phyloP scores from a whole-genome alignment of 2,329 filamentous ascomycete species.

The Apiospora kogelbergensis region DNA sequence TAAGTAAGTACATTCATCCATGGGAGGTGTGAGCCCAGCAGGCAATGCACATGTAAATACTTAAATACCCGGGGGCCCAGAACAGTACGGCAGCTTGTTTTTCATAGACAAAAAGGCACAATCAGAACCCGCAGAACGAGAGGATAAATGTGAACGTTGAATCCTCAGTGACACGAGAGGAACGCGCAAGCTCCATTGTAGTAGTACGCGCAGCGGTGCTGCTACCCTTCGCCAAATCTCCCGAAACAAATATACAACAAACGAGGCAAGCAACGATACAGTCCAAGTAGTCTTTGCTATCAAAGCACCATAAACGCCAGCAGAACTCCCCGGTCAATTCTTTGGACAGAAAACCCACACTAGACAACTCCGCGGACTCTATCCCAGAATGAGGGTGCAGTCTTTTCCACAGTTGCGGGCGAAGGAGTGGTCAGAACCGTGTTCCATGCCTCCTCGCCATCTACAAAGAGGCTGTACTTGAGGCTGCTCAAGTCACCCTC shows the following conservation, averaged over 20 bases:
- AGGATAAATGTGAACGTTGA: background rate
- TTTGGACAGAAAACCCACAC: background rate
- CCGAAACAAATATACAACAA: background rate
- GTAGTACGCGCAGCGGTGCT: background rate
- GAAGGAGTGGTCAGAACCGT: constrained; percentile 52
- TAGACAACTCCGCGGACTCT: constrained; percentile 31
- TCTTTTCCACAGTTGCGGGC: constrained; percentile 28
- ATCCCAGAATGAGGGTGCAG: constrained; percentile 47
- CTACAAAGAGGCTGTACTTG: constrained; percentile 78
- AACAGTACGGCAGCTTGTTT: background rate
- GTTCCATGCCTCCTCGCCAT: constrained; percentile 79
- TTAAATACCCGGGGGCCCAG: background rate
- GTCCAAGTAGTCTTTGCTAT: background rate
- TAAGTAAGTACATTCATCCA: background rate
- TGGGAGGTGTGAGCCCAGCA: background rate
- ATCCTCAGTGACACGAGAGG: background rate
- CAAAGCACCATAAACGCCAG: constrained; percentile 2
- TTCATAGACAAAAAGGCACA: background rate
- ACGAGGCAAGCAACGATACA: background rate
- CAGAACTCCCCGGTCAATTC: background rate
- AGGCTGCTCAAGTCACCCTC: constrained; percentile 69
- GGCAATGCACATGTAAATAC: background rate
- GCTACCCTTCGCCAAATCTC: background rate
- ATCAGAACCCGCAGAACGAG: background rate
- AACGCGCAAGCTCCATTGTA: background rate